Conservation (phyloP, 345 rosid species). For the Brassica rapa region DNA sequence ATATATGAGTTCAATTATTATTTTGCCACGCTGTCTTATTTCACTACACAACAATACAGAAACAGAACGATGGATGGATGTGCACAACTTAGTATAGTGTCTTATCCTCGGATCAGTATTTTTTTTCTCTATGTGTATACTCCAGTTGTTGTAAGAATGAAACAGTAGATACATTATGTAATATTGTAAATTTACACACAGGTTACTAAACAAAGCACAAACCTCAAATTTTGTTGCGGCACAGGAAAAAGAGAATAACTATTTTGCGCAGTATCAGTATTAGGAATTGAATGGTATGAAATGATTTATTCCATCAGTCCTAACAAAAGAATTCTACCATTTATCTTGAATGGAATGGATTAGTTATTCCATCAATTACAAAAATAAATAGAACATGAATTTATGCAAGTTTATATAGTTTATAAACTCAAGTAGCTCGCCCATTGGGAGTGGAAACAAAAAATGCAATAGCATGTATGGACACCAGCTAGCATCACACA, state of each 20-base stretch:
- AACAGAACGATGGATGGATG: neutral
- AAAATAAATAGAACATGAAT: neutral
- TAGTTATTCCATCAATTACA: too few relatives aligned
- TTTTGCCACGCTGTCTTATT: slow-evolving; percentile 10
- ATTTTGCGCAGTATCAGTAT: neutral
- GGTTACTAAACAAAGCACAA: neutral
- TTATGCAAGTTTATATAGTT: neutral
- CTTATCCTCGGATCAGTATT: neutral
- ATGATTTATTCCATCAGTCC: too few relatives aligned
- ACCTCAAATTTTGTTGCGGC: neutral
- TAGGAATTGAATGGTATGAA: too few relatives aligned
- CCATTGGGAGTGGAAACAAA: neutral
- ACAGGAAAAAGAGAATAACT: neutral
- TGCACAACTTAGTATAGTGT: neutral
- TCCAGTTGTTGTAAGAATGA: neutral
- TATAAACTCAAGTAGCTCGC: neutral
- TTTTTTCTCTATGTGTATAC: neutral
- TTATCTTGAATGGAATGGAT: too few relatives aligned
- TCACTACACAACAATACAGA: slow-evolving; percentile 2
- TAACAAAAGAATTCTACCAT: too few relatives aligned
- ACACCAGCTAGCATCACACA: slow-evolving; percentile 12
- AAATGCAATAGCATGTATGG: slow-evolving; percentile 17
- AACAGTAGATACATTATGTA: neutral
- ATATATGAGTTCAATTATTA: neutral
- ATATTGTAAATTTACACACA: neutral